Evolutionary conservation across 306 rosid genomes (phyloP).

Genomic region (Ochetophila trinervis): DNA sequence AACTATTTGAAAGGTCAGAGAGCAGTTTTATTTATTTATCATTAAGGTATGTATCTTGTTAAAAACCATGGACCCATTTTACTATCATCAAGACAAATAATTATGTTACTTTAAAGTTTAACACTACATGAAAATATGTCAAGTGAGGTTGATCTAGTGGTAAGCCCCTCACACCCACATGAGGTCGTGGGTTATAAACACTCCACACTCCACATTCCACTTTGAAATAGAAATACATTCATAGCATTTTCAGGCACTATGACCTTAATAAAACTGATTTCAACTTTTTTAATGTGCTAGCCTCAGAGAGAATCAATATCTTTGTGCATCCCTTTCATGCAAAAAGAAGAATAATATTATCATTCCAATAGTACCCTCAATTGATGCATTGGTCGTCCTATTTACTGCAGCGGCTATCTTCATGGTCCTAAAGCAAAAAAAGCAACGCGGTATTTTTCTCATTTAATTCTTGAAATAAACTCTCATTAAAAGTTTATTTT

Average conservation of each 20-base stretch:
- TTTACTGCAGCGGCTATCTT: slow-evolving; percentile 10
- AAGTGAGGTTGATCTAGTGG: too few species aligned
- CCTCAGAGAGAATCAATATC: slow-evolving; percentile 29
- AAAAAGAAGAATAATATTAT: slow-evolving; percentile 17
- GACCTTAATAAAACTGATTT: too few species aligned
- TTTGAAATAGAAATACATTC: too few species aligned
- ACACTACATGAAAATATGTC: too few species aligned
- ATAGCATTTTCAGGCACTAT: too few species aligned
- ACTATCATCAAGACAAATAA: too few species aligned
- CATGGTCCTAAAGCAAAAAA: neutral
- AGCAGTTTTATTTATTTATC: slow-evolving; percentile 34
- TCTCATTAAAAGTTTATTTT: too few species aligned
- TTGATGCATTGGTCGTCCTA: slow-evolving; percentile 34
- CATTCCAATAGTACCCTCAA: slow-evolving; percentile 40
- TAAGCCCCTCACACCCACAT: too few species aligned
- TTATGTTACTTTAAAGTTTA: too few species aligned
- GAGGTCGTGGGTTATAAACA: too few species aligned
- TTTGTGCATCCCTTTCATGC: slow-evolving; percentile 38
- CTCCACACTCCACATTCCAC: too few species aligned
- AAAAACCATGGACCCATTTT: neutral
- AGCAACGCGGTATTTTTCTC: neutral
- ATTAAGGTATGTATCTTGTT: slow-evolving; percentile 32
- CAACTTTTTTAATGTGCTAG: slow-evolving; percentile 7
- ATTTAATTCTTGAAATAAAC: neutral
- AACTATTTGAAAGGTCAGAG: slow-evolving; percentile 29